Conservation (phyloP, 352 stramenopile genomes). For the Hyaloperonospora brassicae region DNA sequence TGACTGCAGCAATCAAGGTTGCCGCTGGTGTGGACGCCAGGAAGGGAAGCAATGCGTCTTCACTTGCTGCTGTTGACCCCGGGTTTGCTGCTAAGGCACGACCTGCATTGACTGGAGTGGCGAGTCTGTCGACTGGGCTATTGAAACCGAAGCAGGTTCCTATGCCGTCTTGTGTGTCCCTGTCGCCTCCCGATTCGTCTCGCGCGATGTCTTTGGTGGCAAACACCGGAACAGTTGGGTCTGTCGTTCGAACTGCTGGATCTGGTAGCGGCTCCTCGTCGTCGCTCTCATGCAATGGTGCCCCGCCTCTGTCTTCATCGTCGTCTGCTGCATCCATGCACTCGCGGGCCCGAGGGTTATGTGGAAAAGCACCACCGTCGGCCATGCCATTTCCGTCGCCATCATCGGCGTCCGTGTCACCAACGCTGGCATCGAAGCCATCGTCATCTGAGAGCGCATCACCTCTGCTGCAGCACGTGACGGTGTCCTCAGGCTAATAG, state of each 20-base stretch:
- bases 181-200: constrained; percentile 16
- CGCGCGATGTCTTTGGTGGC: constrained; percentile 22
- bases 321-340: constrained; percentile 26
- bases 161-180: constrained; percentile 14
- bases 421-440: constrained; percentile 20
- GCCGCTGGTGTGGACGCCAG: constrained; percentile 11
- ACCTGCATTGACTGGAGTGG: constrained; percentile 12
- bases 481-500: constrained; percentile 51
- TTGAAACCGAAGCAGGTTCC: constrained; percentile 20
- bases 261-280: constrained; percentile 28
- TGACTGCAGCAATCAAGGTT: constrained; percentile 25
- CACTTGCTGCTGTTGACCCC: constrained; percentile 7
- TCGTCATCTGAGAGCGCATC: constrained; percentile 43
- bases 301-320: constrained; percentile 14
- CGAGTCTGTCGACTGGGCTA: constrained; percentile 18
- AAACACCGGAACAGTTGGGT: constrained; percentile 5
- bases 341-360: constrained; percentile 28
- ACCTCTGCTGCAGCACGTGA: constrained; percentile 55
- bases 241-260: constrained; percentile 9
- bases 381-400: constrained; percentile 38
- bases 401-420: constrained; percentile 30
- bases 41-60: constrained; percentile 9
- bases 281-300: constrained; percentile 18
- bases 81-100: constrained; percentile 11
- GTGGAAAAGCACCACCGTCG: constrained; percentile 38